Percentiles rank a stretch among this genome's conserved stretches.
Conservation (phyloP, 352 stramenopile species). For the Phytopythium cucurbitacearum region DNA sequence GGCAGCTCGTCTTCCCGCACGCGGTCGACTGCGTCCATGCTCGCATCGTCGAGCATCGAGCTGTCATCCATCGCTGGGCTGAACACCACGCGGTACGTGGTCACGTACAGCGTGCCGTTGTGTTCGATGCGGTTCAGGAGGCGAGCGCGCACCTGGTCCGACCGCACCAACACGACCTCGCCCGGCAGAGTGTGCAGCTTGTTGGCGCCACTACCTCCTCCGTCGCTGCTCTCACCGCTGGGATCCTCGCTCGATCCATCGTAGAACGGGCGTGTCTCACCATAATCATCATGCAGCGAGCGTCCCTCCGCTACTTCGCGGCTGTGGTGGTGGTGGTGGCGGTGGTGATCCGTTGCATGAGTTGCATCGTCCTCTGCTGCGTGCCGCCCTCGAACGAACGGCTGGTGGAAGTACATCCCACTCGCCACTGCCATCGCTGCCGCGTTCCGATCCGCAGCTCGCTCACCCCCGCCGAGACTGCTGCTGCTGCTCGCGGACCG, state of each 20-base stretch:
- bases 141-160: slow-evolving; percentile 52
- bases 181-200: slow-evolving; percentile 55
- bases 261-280: neutral
- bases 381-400: slow-evolving; percentile 5
- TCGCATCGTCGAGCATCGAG: slow-evolving; percentile 3
- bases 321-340: slow-evolving; percentile 3
- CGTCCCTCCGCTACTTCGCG: no score
- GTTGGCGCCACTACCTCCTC: slow-evolving; percentile 7
- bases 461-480: neutral
- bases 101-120: slow-evolving; percentile 65
- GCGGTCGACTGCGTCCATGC: slow-evolving; percentile 2
- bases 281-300: slow-evolving; percentile 12
- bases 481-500: slow-evolving; percentile 5
- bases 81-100: slow-evolving; percentile 80
- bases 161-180: slow-evolving; percentile 59
- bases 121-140: slow-evolving; percentile 50
- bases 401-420: slow-evolving; percentile 22
- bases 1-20: slow-evolving; percentile 39
- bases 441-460: slow-evolving; percentile 5
- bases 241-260: neutral
- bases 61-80: slow-evolving; percentile 21
- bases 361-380: neutral
- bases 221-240: slow-evolving; percentile 7
- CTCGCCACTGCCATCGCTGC: slow-evolving; percentile 8
- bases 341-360: neutral